A percentile compares a stretch with the other conserved stretches of the same genome.
phyloP scores from a whole-genome alignment of 768 basidiomycete genomes.

The Bullera alba region DNA sequence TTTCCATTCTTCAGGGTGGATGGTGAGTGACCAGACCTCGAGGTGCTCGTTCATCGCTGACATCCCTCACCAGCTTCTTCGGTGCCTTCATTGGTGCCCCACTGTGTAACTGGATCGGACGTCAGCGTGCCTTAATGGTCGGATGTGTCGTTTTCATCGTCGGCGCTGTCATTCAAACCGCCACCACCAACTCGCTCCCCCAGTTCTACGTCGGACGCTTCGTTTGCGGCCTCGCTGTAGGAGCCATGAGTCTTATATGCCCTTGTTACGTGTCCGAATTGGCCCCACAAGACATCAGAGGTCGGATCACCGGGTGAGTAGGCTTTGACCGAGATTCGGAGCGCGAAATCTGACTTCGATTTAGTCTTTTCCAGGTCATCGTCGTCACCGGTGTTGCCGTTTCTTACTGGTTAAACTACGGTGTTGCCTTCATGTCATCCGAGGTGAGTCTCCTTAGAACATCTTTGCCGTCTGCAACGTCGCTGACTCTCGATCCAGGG shows the following conservation, averaged over 20 bases:
- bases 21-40: slow-evolving; percentile 8
- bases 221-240: slow-evolving; percentile 35
- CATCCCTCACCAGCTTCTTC: slow-evolving; percentile 1
- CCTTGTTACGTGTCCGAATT: slow-evolving; percentile 32
- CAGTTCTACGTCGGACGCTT: slow-evolving; percentile 22
- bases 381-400: not conserved
- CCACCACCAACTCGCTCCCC: not conserved
- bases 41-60: not conserved
- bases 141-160: slow-evolving; percentile 5
- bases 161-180: slow-evolving; percentile 12
- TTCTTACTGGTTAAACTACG: slow-evolving; percentile 29
- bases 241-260: slow-evolving; percentile 23
- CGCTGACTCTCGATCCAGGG: not conserved
- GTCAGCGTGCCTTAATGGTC: slow-evolving; percentile 8
- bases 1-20: slow-evolving; percentile 18
- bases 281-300: slow-evolving; percentile 25
- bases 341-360: slow-evolving; percentile 5
- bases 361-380: not conserved
- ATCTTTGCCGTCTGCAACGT: too few relatives aligned
- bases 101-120: slow-evolving; percentile 13
- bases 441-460: too few relatives aligned
- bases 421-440: slow-evolving; percentile 1
- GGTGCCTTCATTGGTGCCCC: slow-evolving; percentile 14
- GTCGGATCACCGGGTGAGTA: slow-evolving; percentile 24
- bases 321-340: slow-evolving; percentile 9